Conservation (phyloP, 1,284 basidiomycete species). For the Peniophora sp. region DNA sequence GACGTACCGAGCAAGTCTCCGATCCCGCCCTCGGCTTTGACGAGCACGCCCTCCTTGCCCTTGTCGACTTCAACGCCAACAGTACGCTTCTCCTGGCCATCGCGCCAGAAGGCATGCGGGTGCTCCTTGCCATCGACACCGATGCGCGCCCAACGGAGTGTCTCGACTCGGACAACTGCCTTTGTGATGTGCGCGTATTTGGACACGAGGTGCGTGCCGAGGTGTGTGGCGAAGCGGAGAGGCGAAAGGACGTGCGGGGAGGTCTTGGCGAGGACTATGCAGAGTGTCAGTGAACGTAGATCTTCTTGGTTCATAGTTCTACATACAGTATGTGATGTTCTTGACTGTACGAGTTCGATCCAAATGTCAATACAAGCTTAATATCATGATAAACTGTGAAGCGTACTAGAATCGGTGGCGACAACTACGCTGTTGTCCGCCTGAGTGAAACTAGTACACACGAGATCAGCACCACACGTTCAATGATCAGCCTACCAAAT, state of each 20-base stretch:
- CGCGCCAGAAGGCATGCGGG: slow-evolving; percentile 78
- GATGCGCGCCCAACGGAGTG: slow-evolving; percentile 85
- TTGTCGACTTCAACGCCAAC: slow-evolving; percentile 67
- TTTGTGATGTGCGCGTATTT: slow-evolving; percentile 78
- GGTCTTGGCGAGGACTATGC: slow-evolving; percentile 74
- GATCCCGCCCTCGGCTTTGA: slow-evolving; percentile 61
- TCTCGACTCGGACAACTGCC: slow-evolving; percentile 70
- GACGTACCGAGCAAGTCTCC: slow-evolving; percentile 68
- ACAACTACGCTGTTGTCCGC: slow-evolving; percentile 83
- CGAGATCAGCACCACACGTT: background rate
- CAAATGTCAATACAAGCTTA: background rate
- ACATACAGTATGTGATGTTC: slow-evolving; percentile 84
- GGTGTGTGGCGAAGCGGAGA: slow-evolving; percentile 82
- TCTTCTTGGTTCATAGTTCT: slow-evolving; percentile 1
- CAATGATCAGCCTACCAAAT: background rate
- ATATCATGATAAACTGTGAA: slow-evolving; percentile 11
- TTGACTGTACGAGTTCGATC: slow-evolving; percentile 52
- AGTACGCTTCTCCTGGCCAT: slow-evolving; percentile 84
- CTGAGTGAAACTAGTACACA: slow-evolving; percentile 56
- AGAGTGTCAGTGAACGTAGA: background rate
- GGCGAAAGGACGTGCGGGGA: slow-evolving; percentile 80
- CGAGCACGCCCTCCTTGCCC: slow-evolving; percentile 49
- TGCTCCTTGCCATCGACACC: slow-evolving; percentile 38
- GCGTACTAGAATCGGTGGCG: slow-evolving; percentile 82
- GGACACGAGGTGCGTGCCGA: slow-evolving; percentile 78